Evolutionary conservation across 805 yeast species (phyloP).

Genomic region (Danielia reshetovae): DNA sequence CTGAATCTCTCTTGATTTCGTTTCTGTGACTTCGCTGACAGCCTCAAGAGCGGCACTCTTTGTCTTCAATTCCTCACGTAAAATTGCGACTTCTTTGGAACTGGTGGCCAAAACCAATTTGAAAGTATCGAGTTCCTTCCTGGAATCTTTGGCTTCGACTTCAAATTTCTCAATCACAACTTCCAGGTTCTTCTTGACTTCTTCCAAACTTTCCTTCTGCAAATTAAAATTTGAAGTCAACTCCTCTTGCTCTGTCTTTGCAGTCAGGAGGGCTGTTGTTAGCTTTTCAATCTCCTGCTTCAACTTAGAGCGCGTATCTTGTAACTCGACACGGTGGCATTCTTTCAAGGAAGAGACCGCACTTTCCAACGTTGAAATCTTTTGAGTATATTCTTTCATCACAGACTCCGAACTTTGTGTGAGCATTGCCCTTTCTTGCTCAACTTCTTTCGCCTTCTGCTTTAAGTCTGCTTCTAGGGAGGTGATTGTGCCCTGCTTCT

Average conservation of each 20-base stretch:
- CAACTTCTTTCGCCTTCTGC: constrained; percentile 41
- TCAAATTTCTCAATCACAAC: not conserved
- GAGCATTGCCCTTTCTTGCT: constrained; percentile 45
- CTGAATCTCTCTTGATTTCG: too few relatives aligned
- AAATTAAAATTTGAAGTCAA: not conserved
- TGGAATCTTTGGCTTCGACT: constrained; percentile 5
- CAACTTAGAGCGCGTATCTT: not conserved
- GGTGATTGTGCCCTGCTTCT: not conserved
- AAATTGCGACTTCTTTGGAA: not conserved
- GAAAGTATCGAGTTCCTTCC: constrained; percentile 4
- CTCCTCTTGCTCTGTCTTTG: not conserved
- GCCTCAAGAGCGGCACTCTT: too few relatives aligned
- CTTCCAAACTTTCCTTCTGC: not conserved
- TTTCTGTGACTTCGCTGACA: too few relatives aligned
- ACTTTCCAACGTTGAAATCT: constrained; percentile 41
- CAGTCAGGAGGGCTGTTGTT: not conserved
- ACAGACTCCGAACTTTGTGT: constrained; percentile 48
- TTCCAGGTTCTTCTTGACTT: not conserved
- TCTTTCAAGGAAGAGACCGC: constrained; percentile 8
- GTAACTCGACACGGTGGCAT: not conserved
- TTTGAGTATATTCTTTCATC: constrained; percentile 40
- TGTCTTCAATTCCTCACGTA: not conserved
- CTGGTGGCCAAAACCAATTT: not conserved
- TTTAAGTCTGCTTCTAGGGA: constrained; percentile 31
- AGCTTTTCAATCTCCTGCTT: not conserved